phyloP scores from a whole-genome alignment of 2,329 filamentous ascomycete species.

The Daldinia sp. region DNA sequence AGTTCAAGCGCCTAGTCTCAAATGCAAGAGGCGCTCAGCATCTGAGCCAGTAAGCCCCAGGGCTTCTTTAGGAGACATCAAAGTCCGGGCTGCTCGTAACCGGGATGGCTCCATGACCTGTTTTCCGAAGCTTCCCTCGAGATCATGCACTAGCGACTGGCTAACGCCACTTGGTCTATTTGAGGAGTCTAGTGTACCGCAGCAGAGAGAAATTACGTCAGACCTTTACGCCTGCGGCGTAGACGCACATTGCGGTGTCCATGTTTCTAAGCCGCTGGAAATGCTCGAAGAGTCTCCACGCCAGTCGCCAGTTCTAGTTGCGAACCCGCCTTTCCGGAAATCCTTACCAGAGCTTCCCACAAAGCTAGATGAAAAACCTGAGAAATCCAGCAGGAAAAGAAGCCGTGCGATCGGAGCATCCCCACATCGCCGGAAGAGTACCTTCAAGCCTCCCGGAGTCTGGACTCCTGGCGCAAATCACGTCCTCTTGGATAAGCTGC shows the following conservation, averaged over 20 bases:
- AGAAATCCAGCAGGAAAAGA: constrained; percentile 4
- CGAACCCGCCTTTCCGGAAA: neutral
- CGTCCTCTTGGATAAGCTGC: constrained; percentile 36
- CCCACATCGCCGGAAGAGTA: constrained; percentile 34
- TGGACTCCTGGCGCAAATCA: constrained; percentile 4
- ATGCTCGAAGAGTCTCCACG: constrained; percentile 33
- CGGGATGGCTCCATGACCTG: constrained; percentile 36
- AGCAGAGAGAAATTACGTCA: constrained; percentile 15
- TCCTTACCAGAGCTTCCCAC: constrained; percentile 3
- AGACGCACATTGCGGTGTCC: constrained; percentile 42
- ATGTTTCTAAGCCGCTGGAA: constrained; percentile 15
- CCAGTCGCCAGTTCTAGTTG: constrained; percentile 11
- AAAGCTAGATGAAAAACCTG: neutral
- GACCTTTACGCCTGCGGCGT: constrained; percentile 40
- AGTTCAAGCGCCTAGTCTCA: neutral
- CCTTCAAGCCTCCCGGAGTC: constrained; percentile 5
- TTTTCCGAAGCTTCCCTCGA: constrained; percentile 41
- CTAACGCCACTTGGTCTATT: constrained; percentile 38
- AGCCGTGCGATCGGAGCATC: constrained; percentile 34
- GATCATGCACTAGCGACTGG: constrained; percentile 43
- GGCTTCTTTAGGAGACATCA: constrained; percentile 9
- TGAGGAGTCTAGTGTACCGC: constrained; percentile 13
- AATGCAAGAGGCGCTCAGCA: constrained; percentile 26
- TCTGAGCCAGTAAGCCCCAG: constrained; percentile 36
- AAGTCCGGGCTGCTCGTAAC: neutral